Conservation (phyloP, 148 eudicot genomes). For the Persicaria maculosa region DNA sequence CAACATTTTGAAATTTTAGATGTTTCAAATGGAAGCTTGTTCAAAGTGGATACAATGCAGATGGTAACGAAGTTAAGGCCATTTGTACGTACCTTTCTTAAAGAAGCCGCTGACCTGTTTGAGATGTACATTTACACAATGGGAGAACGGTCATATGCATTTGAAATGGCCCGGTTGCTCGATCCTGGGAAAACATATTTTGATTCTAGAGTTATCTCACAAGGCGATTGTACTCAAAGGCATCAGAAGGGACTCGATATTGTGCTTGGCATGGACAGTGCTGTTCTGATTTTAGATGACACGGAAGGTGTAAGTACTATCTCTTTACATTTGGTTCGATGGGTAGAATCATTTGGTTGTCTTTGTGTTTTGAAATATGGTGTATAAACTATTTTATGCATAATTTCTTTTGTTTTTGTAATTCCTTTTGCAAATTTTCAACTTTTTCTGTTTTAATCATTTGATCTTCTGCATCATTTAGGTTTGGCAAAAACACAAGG, state of each 20-base stretch:
- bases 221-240: constrained; percentile 68
- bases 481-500: constrained; percentile 89
- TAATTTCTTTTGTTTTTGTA: not conserved
- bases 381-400: not conserved
- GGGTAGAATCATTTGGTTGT: not conserved
- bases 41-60: constrained; percentile 53
- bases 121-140: constrained; percentile 96
- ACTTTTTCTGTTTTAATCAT: not conserved
- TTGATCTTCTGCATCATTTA: constrained; percentile 16
- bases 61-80: constrained; percentile 98
- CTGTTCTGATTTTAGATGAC: constrained; percentile 87
- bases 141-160: constrained; percentile 82
- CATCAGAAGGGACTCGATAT: constrained; percentile 91
- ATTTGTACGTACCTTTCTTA: constrained; percentile 63
- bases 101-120: constrained; percentile 72
- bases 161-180: constrained; percentile 78
- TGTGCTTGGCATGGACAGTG: constrained; percentile 77
- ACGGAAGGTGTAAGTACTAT: constrained; percentile 58
- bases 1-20: constrained; percentile 27
- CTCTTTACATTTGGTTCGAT: not conserved
- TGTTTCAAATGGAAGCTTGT: constrained; percentile 59
- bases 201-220: constrained; percentile 67
- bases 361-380: not conserved
- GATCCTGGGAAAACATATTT: constrained; percentile 55
- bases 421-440: not conserved